Base-by-base conservation (phyloP, 2,329 filamentous ascomycete genomes). In the Botrytis cinerea region DNA sequence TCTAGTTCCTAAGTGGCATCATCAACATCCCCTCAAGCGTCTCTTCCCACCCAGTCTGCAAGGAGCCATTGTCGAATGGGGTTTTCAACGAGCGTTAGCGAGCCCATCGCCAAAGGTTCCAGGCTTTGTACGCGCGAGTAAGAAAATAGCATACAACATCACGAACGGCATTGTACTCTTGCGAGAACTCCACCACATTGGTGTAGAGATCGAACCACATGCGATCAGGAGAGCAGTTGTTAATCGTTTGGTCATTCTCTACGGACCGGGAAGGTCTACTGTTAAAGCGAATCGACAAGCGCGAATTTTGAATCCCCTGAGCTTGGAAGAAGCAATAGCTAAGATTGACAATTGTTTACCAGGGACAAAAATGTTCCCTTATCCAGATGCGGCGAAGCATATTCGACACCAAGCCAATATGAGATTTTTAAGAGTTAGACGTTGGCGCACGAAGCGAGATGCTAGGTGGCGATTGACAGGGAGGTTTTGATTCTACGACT, bases 31-130 rank as follows among this genome's bases (percentile, higher is more conserved):
- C 45, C 80, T 86, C 5, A 78, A 78, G 25, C 78, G 78, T 3
- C 81, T 87, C 22, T 87, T 88, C 75, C 79, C 78, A 32, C 76
- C 77, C 1, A 75, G 79, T 7, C 81, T 86, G 73, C 86, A 87
- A 78, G 81, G 81, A 66, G 84, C 84, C 18, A 82, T 88, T 57
- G 81, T 88, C 20, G 79, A 82, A 63, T 87, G 86, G 85, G 85
- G 85, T 2, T 87, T 88, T 77, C 82, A 80, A 40, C 75, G 76
- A 60, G 74, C 73, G 20, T 71, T 79, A 60, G 61, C 51, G 51
- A 67, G 46, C 9, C 46, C 70, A 7, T 5, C 61, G 12, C 45
- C 45, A n/a, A 57, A 57, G 10, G 28, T 20, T 48, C n/a, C 7
- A 59, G 71, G 71, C 8, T 25, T 48, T 25, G 28, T 40, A 22